A percentile compares a stretch with the other conserved stretches of the same genome.
phyloP scores from a whole-genome alignment of 106 monocot species.

The Dendrobium huoshanense region DNA sequence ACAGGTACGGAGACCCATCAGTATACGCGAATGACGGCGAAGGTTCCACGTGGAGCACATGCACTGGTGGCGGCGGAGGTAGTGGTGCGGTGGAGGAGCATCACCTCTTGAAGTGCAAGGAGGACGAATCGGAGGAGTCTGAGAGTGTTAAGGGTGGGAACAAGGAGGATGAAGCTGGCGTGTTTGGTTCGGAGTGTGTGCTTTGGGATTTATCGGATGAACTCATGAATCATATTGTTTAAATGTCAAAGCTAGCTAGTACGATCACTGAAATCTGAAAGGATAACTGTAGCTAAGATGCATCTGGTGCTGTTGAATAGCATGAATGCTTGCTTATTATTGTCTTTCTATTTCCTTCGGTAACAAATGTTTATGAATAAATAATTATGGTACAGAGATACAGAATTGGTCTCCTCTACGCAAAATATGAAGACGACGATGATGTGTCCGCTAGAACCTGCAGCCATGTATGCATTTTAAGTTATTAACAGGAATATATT shows the following conservation, averaged over 20 bases:
- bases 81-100: constrained; percentile 1
- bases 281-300: constrained; percentile 2
- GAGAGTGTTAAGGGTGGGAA: constrained; percentile 18
- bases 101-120: constrained; percentile 10
- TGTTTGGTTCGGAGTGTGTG: constrained; percentile 51
- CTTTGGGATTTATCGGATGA: constrained; percentile 94
- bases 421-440: constrained; percentile 92
- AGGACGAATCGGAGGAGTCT: constrained; percentile 27
- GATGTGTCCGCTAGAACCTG: constrained; percentile 92
- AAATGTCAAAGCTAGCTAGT: background rate
- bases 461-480: constrained; percentile 11
- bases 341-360: background rate
- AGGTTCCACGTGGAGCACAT: constrained; percentile 37
- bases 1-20: constrained; percentile 17
- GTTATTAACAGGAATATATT: background rate
- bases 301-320: background rate
- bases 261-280: background rate
- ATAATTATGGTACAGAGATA: background rate
- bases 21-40: constrained; percentile 22
- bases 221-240: constrained; percentile 47
- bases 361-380: background rate
- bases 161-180: constrained; percentile 9
- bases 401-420: constrained; percentile 20
- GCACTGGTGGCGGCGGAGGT: constrained; percentile 20
- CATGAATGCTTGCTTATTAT: constrained; percentile 5